Evolutionary conservation across 805 yeast species (phyloP).

Genomic region (Limtongia smithiae): DNA sequence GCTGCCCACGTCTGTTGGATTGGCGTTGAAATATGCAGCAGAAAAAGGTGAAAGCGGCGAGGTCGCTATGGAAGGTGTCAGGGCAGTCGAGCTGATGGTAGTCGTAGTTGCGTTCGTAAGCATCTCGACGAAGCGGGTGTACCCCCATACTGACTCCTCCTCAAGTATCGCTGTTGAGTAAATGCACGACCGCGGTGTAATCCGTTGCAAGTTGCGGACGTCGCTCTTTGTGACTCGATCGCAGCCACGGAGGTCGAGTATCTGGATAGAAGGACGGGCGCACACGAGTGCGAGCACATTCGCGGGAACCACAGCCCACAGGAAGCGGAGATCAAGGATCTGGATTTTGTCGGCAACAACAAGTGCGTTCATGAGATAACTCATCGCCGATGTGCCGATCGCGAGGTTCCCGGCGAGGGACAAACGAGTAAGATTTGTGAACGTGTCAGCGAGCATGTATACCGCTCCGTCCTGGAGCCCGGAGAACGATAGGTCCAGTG

Average conservation of each 20-base stretch:
- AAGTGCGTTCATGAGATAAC: neutral
- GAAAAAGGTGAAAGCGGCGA: too few species aligned
- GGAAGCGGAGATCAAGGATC: conserved; percentile 4
- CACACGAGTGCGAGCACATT: too few species aligned
- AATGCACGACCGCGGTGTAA: conserved; percentile 1
- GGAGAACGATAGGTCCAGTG: conserved; percentile 8
- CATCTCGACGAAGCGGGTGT: conserved; percentile 4
- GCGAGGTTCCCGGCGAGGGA: conserved; percentile 12
- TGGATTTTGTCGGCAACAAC: neutral
- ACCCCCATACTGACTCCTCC: conserved; percentile 9
- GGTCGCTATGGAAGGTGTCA: too few species aligned
- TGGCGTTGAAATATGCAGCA: too few species aligned
- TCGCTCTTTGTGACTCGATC: conserved; percentile 8
- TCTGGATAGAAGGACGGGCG: neutral
- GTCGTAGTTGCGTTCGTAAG: too few species aligned
- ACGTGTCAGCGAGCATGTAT: conserved; percentile 2
- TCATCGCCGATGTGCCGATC: neutral
- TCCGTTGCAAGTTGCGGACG: neutral
- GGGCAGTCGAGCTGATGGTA: too few species aligned
- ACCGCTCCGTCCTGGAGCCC: neutral
- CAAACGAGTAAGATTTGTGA: conserved; percentile 1
- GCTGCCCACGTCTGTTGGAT: too few species aligned
- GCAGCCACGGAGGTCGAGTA: conserved; percentile 11
- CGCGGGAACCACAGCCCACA: conserved; percentile 8
- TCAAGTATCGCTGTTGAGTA: conserved; percentile 4